A percentile compares a stretch with the other conserved stretches of the same genome.
These are phyloP conservation scores for Spergularia bocconei DNA, from an alignment of 148 eudicot species.

Conservation along the genomic window DNA sequence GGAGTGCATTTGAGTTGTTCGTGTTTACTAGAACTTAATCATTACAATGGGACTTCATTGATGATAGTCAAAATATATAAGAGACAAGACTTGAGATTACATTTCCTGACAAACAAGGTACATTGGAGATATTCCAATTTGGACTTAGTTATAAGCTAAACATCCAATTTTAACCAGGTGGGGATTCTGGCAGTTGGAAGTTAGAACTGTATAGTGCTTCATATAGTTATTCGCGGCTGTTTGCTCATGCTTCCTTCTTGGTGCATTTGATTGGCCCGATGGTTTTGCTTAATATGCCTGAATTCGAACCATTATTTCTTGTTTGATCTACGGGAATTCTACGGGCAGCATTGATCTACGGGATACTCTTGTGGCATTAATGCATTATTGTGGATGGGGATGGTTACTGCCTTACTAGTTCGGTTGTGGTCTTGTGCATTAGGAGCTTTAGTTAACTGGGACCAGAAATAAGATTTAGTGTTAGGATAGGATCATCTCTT, in stretches of 20 bases:
- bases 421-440: neutral
- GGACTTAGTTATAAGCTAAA: too few relatives aligned
- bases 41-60: too few relatives aligned
- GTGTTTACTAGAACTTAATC: neutral
- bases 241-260: neutral
- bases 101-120: too few relatives aligned
- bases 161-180: too few relatives aligned
- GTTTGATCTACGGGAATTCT: neutral
- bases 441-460: neutral
- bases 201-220: too few relatives aligned
- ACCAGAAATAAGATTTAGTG: neutral
- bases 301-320: neutral
- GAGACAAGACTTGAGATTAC: too few relatives aligned
- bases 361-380: neutral
- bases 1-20: constrained; percentile 3
- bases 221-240: neutral
- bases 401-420: neutral
- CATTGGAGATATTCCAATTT: too few relatives aligned
- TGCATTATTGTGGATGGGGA: neutral
- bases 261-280: neutral
- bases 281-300: neutral
- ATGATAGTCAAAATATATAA: too few relatives aligned
- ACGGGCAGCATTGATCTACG: neutral
- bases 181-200: too few relatives aligned
- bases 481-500: neutral